Percentiles rank a stretch among this genome's conserved stretches.
Evolutionary conservation across 768 basidiomycete species (phyloP).

Genomic region (Tylopilus rubrobrunneus): DNA sequence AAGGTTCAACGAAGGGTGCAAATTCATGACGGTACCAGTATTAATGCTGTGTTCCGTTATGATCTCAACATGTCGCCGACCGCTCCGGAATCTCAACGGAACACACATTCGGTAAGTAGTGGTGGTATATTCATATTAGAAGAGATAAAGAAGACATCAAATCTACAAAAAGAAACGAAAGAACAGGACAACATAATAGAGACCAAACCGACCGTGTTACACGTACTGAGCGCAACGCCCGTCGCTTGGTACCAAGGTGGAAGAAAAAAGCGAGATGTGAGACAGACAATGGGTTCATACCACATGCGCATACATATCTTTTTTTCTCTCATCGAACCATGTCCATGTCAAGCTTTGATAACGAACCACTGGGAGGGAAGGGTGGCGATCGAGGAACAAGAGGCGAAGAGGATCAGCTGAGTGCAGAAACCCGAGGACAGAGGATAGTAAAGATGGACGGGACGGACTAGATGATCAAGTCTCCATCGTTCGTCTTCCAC

Average conservation of each 20-base stretch:
- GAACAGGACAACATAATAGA: not conserved
- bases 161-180: not conserved
- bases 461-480: slow-evolving; percentile 35
- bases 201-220: slow-evolving; percentile 33
- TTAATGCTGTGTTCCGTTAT: too few relatives aligned
- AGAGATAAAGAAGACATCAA: slow-evolving; percentile 2
- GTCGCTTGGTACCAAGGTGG: slow-evolving; percentile 15
- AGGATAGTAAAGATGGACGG: slow-evolving; percentile 31
- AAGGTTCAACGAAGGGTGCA: too few relatives aligned
- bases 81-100: not conserved
- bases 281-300: slow-evolving; percentile 23
- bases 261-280: slow-evolving; percentile 11
- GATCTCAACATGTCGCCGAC: too few relatives aligned
- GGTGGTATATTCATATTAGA: slow-evolving; percentile 22
- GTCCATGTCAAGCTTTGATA: slow-evolving; percentile 7
- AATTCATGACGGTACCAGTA: too few relatives aligned
- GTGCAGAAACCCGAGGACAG: slow-evolving; percentile 18
- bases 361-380: slow-evolving; percentile 5
- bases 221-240: slow-evolving; percentile 12
- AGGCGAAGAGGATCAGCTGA: slow-evolving; percentile 21
- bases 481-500: slow-evolving; percentile 24
- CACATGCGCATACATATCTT: slow-evolving; percentile 21
- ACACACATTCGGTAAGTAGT: not conserved
- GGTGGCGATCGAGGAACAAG: slow-evolving; percentile 13
- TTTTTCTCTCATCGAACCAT: slow-evolving; percentile 7